A percentile compares a stretch with the other conserved stretches of the same genome.
These are phyloP conservation scores for Arthonia radiata DNA, from an alignment of 495 filamentous ascomycete genomes.

Conservation along the genomic window DNA sequence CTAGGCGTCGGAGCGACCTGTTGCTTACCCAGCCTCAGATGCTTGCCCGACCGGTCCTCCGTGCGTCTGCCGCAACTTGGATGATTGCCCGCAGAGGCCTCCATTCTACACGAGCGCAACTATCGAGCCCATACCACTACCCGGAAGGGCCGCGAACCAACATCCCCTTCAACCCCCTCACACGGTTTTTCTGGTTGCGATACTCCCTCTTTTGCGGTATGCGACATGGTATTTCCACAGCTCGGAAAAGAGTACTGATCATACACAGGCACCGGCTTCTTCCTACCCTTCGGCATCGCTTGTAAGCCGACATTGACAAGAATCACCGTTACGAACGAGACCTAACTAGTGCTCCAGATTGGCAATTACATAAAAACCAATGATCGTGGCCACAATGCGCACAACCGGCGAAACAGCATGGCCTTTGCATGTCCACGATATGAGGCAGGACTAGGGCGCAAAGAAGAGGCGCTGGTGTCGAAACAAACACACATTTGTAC, in stretches of 20 bases:
- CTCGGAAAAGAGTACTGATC: constrained; percentile 3
- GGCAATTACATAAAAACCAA: too few relatives aligned
- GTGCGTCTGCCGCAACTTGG: constrained; percentile 30
- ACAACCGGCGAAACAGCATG: too few relatives aligned
- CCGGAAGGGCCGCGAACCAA: constrained; percentile 86
- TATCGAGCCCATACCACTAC: constrained; percentile 89
- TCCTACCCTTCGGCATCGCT: constrained; percentile 56
- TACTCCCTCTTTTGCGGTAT: constrained; percentile 63
- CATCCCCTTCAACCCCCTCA: constrained; percentile 88
- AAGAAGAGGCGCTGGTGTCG: too few relatives aligned
- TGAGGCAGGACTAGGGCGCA: too few relatives aligned
- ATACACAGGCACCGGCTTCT: constrained; percentile 42
- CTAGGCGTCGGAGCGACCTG: too few relatives aligned
- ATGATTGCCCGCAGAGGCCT: constrained; percentile 76
- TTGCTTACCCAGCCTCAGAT: too few relatives aligned
- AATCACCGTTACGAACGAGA: too few relatives aligned
- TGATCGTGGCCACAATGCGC: too few relatives aligned
- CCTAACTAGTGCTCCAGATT: too few relatives aligned
- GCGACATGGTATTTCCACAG: constrained; percentile 8
- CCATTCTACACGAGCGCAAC: constrained; percentile 65
- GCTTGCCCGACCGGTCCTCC: constrained; percentile 57
- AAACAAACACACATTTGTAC: too few relatives aligned
- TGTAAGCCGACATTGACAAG: too few relatives aligned
- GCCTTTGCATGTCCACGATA: too few relatives aligned
- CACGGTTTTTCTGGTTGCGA: constrained; percentile 52